These are phyloP conservation scores for Musa balbisiana DNA, from an alignment of 202 grass and related monocot genomes.

Conservation along the genomic window DNA sequence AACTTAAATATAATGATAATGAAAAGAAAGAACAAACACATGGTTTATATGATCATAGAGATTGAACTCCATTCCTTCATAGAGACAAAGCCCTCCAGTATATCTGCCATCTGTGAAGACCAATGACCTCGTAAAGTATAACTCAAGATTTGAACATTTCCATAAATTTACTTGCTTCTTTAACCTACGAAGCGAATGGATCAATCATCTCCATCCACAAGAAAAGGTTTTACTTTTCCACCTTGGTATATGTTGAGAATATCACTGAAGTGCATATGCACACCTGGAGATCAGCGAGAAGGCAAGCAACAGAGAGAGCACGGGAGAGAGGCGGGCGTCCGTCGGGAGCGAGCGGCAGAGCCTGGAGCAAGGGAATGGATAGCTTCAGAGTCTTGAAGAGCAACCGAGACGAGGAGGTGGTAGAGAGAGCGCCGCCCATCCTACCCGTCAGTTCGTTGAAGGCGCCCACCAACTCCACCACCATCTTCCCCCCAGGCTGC, in stretches of 20 bases:
- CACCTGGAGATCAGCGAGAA: conserved; percentile 89
- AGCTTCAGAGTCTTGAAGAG: conserved; percentile 79
- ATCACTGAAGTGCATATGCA: background rate
- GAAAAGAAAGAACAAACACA: background rate
- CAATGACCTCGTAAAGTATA: no score
- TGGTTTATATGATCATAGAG: background rate
- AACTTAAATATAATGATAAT: background rate
- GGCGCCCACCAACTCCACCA: conserved; percentile 78
- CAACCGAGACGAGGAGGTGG: conserved; percentile 64
- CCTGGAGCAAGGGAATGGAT: conserved; percentile 61
- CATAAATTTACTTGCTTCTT: background rate
- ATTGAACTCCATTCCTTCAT: background rate
- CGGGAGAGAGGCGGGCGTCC: conserved; percentile 47
- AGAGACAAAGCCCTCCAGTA: background rate
- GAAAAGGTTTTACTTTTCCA: no score
- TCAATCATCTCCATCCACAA: no score
- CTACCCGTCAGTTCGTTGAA: conserved; percentile 73
- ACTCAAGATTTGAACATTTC: no score
- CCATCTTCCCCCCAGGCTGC: conserved; percentile 59
- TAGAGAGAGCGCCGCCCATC: conserved; percentile 61
- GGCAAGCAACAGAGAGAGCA: conserved; percentile 53
- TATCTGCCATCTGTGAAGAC: background rate
- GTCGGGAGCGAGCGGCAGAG: conserved; percentile 29
- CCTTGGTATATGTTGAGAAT: no score
- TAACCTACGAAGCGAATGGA: background rate